Base-by-base conservation (phyloP, 2,329 filamentous ascomycete species). In the Aspergillus sergii region DNA sequence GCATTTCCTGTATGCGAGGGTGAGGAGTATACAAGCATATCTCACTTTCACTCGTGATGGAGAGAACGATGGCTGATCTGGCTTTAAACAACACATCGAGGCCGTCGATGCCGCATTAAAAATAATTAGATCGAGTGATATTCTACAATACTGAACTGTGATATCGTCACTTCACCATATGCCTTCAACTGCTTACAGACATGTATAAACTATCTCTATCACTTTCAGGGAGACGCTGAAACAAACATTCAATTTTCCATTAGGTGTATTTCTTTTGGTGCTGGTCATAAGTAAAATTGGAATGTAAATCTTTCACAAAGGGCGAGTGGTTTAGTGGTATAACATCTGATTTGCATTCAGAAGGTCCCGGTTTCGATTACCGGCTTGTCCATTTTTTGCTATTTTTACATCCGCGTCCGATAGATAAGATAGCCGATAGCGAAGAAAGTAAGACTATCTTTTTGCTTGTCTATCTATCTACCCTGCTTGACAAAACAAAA, bases 331-430 rank as follows among this genome's bases (percentile, higher is more conserved):
- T 57, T 57, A 63, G 61, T 45, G 61, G 61, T 63, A 63, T 57
- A 57, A 57, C 54, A 58, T 54, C 34, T 53, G 48, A 57, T 63
- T 63, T 54, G 61, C 61, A 63, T 63, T 57, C 48, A 53, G 34
- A 54, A 63, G 61, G 61, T 63, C 61, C 54, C 58, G 61, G 61
- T 59, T 63, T 63, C 61, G 61, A 63, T 63, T 63, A 59, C 61
- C 61, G 58, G 54, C 36, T 54, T 56, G 58, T 63, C 61, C 61
- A 36, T 53, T 51, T 46, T 60, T 60, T 45, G 51, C 7, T n/a
- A 9, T 14, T 53, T 30, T 45, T 28, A 2, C 9, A n/a, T 14
- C 48, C 26, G 19, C 48, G 1, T 45, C 43, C 11, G n/a, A 43
- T 43, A 23, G 41, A 12, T 12, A 8, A 41, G 39, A 41, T 41